phyloP scores from a whole-genome alignment of 352 stramenopile species.

The Globisporangium mamillatum region DNA sequence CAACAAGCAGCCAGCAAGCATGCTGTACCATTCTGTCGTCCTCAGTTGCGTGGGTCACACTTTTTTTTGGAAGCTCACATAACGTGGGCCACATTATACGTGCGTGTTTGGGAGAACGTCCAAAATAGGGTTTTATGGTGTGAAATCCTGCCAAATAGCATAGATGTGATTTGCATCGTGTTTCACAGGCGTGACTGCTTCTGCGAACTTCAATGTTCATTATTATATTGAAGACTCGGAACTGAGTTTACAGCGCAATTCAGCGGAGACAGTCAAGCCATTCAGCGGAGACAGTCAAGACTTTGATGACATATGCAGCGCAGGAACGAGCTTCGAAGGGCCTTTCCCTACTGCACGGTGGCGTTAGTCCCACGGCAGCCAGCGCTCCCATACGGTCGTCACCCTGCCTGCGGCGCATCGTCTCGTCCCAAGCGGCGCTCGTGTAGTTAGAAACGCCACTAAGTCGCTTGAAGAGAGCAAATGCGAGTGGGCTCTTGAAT shows the following conservation, averaged over 20 bases:
- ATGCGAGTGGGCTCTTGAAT: neutral
- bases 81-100: neutral
- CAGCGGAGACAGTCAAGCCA: neutral
- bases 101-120: neutral
- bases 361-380: neutral
- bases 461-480: neutral
- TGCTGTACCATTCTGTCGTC: neutral
- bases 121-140: neutral
- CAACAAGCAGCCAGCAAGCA: neutral
- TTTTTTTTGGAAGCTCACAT: neutral
- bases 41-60: neutral
- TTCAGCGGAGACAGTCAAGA: neutral
- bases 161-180: neutral
- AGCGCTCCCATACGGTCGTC: neutral
- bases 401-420: neutral
- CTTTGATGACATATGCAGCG: neutral
- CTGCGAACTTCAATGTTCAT: constrained; percentile 4
- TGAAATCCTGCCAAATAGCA: neutral
- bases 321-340: neutral
- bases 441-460: neutral
- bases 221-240: neutral
- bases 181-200: neutral
- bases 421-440: neutral
- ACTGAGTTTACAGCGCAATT: neutral
- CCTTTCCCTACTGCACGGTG: neutral